phyloP scores from a whole-genome alignment of 805 yeast species.

The Jamesozyma jinghongensis region DNA sequence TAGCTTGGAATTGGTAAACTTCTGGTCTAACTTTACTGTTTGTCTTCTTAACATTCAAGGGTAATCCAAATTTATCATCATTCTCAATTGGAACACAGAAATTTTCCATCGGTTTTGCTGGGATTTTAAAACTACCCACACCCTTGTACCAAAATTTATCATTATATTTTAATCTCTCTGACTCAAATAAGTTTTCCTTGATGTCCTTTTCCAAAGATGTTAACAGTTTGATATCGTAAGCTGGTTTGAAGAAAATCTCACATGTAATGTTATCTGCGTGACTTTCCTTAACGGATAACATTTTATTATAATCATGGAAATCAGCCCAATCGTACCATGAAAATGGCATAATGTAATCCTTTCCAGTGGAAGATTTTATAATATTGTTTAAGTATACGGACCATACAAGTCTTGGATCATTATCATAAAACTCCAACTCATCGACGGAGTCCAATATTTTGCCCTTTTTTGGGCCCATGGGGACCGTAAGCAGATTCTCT shows the following conservation, averaged over 20 bases:
- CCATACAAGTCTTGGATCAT: slow-evolving; percentile 53
- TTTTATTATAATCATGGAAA: slow-evolving; percentile 34
- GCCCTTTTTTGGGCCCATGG: slow-evolving; percentile 14
- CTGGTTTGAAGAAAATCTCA: slow-evolving; percentile 13
- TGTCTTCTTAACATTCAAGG: slow-evolving; percentile 10
- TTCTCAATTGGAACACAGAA: background rate
- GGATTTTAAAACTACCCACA: slow-evolving; percentile 3
- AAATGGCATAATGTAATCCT: slow-evolving; percentile 31
- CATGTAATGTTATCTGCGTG: slow-evolving; percentile 11
- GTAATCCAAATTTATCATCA: slow-evolving; percentile 5
- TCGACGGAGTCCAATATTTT: slow-evolving; percentile 12
- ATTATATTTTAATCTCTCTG: slow-evolving; percentile 16
- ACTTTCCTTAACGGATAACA: slow-evolving; percentile 19
- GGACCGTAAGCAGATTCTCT: slow-evolving; percentile 15
- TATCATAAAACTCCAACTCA: slow-evolving; percentile 33
- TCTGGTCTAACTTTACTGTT: slow-evolving; percentile 25
- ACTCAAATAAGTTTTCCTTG: slow-evolving; percentile 13
- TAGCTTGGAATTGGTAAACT: slow-evolving; percentile 26
- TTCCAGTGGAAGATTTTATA: background rate
- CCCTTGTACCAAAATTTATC: slow-evolving; percentile 13
- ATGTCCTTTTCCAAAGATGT: slow-evolving; percentile 13
- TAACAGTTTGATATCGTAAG: slow-evolving; percentile 11
- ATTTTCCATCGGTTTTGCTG: background rate
- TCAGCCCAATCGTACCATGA: slow-evolving; percentile 56
- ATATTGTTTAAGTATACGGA: slow-evolving; percentile 33